Evolutionary conservation across 352 stramenopile species (phyloP).

Genomic region (Globisporangium carolinianum): DNA sequence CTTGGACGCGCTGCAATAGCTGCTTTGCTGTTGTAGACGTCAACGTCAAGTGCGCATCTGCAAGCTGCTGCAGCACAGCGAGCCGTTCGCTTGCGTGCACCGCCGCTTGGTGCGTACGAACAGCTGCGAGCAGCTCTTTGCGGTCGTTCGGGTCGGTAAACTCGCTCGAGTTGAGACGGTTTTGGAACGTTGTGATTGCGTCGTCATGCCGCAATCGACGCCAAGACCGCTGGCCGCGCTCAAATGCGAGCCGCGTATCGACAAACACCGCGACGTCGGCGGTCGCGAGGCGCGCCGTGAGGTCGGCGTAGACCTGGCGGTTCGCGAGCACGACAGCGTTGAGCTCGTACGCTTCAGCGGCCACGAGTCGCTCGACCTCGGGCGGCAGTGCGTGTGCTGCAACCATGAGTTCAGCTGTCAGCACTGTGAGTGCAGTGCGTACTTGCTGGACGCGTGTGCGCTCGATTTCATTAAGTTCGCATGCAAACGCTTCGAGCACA

Average conservation of each 20-base stretch:
- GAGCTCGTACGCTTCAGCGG: slow-evolving; percentile 64
- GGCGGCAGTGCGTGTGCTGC: slow-evolving; percentile 48
- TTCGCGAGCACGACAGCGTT: slow-evolving; percentile 84
- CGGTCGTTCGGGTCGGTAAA: slow-evolving; percentile 75
- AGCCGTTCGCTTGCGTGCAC: slow-evolving; percentile 51
- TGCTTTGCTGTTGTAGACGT: slow-evolving; percentile 30
- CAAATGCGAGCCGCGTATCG: slow-evolving; percentile 48
- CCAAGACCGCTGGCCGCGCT: slow-evolving; percentile 55
- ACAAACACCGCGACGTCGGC: slow-evolving; percentile 67
- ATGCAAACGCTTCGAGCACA: slow-evolving; percentile 32
- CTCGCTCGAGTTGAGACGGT: slow-evolving; percentile 37
- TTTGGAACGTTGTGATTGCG: slow-evolving; percentile 56
- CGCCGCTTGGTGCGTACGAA: slow-evolving; percentile 42
- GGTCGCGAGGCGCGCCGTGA: slow-evolving; percentile 57
- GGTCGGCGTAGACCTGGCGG: slow-evolving; percentile 58
- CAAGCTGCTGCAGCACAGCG: slow-evolving; percentile 37
- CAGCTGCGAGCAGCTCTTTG: slow-evolving; percentile 35
- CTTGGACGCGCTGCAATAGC: slow-evolving; percentile 33
- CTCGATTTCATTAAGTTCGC: slow-evolving; percentile 46
- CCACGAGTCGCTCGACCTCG: slow-evolving; percentile 72
- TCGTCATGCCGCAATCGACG: slow-evolving; percentile 68
- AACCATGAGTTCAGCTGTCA: slow-evolving; percentile 61
- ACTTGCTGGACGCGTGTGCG: slow-evolving; percentile 35
- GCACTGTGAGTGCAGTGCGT: slow-evolving; percentile 22
- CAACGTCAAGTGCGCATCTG: slow-evolving; percentile 27